Conservation (phyloP, 495 filamentous ascomycete species). For the Penicillium waksmanii region DNA sequence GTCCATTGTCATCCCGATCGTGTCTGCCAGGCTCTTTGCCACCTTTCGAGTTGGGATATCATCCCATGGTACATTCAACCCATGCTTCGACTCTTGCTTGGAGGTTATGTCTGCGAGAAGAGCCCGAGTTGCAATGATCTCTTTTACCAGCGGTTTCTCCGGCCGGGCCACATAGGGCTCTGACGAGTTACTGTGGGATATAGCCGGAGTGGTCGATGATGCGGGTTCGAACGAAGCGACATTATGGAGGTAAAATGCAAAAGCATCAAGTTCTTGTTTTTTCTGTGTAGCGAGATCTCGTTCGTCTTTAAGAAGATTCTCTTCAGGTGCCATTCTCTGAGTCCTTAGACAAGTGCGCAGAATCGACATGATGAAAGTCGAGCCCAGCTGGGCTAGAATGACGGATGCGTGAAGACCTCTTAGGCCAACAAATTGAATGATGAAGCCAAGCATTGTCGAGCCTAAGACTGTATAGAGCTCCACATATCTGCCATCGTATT, state of each 20-base stretch:
- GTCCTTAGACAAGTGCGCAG: constrained; percentile 51
- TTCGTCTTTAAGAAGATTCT: constrained; percentile 34
- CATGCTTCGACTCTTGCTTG: constrained; percentile 2
- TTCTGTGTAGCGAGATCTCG: constrained; percentile 29
- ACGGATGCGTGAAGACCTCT: constrained; percentile 54
- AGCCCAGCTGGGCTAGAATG: constrained; percentile 47
- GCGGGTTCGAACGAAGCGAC: constrained; percentile 32
- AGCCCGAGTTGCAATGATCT: constrained; percentile 33
- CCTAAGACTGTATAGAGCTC: constrained; percentile 27
- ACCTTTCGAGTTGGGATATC: constrained; percentile 35
- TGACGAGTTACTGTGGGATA: constrained; percentile 13
- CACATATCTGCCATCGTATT: constrained; percentile 6
- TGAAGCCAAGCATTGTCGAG: constrained; percentile 49
- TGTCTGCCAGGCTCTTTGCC: constrained; percentile 30
- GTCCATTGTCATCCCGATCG: constrained; percentile 41
- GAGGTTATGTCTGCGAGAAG: constrained; percentile 35
- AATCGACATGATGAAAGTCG: constrained; percentile 50
- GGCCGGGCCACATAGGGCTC: not conserved
- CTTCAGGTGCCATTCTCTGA: constrained; percentile 37
- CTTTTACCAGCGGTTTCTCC: not conserved
- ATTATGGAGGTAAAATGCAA: constrained; percentile 41
- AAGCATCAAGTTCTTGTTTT: constrained; percentile 51
- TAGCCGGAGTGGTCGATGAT: not conserved
- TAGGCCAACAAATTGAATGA: constrained; percentile 55
- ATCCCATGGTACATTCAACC: constrained; percentile 32